Percentiles rank a stretch among this genome's conserved stretches.
Conservation (phyloP, 1,284 basidiomycete genomes). For the Marasmius oreades region DNA sequence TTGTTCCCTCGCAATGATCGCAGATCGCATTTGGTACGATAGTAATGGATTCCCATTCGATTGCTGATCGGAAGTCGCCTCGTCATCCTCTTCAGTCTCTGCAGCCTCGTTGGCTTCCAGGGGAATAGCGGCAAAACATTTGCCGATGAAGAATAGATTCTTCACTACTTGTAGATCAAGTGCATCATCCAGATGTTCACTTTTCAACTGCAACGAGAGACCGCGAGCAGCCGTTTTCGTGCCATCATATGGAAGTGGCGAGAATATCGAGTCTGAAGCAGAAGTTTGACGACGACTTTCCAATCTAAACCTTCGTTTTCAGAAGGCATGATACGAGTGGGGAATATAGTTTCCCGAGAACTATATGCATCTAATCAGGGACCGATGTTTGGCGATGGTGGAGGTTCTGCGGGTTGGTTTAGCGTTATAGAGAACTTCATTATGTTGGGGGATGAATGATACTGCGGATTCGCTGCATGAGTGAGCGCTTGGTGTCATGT, state of each 20-base stretch:
- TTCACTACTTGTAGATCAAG: slow-evolving; percentile 89
- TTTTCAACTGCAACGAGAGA: slow-evolving; percentile 79
- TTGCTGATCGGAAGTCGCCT: slow-evolving; percentile 26
- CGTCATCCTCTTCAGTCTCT: slow-evolving; percentile 31
- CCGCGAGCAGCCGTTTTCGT: slow-evolving; percentile 78
- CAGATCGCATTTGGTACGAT: slow-evolving; percentile 82
- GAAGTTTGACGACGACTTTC: slow-evolving; percentile 53
- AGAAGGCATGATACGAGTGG: slow-evolving; percentile 39
- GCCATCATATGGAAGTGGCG: slow-evolving; percentile 47
- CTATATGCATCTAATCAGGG: no score
- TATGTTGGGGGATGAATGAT: no score
- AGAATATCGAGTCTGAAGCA: slow-evolving; percentile 27
- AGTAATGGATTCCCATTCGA: slow-evolving; percentile 62
- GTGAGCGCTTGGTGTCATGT: no score
- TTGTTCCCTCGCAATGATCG: slow-evolving; percentile 67
- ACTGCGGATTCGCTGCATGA: no score
- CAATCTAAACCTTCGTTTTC: slow-evolving; percentile 49
- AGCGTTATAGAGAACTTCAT: no score
- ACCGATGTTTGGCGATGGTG: no score
- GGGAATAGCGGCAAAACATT: slow-evolving; percentile 65
- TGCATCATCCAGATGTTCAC: slow-evolving; percentile 73
- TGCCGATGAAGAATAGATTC: slow-evolving; percentile 89
- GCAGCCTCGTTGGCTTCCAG: slow-evolving; percentile 25
- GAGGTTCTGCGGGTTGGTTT: no score
- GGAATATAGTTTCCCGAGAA: slow-evolving; percentile 63